Evolutionary conservation across 768 basidiomycete genomes (phyloP).

Genomic region (Inosperma sp.): DNA sequence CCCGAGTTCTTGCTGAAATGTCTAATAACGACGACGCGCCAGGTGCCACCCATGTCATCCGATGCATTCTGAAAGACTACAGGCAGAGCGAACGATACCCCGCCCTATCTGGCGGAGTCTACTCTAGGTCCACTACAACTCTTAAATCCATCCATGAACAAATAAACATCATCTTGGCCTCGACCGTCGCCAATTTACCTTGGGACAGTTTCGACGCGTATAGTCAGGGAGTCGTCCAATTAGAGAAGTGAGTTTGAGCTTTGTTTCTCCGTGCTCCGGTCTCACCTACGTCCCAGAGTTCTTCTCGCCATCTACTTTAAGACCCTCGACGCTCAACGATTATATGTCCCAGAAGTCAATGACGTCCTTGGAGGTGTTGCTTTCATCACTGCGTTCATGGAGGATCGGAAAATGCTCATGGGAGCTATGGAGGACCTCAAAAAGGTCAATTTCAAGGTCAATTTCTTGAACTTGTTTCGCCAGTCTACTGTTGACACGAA

Average conservation of each 20-base stretch:
- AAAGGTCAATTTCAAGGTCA: conserved; percentile 8
- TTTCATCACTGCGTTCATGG: conserved; percentile 16
- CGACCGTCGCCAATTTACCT: too few species aligned
- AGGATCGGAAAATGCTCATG: conserved; percentile 13
- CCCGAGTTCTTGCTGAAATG: too few species aligned
- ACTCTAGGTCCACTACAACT: too few species aligned
- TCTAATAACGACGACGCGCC: too few species aligned
- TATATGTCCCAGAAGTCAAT: conserved; percentile 4
- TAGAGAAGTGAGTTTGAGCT: conserved; percentile 16
- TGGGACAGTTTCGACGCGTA: conserved; percentile 18
- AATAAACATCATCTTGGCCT: too few species aligned
- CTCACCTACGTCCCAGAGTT: conserved; percentile 2
- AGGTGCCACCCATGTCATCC: too few species aligned
- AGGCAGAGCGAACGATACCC: too few species aligned
- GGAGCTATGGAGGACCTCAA: conserved; percentile 8
- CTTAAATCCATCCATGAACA: too few species aligned
- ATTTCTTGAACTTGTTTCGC: background rate
- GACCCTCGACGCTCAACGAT: background rate
- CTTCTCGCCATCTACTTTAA: conserved; percentile 11
- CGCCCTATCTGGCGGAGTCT: too few species aligned
- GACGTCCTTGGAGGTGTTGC: conserved; percentile 11
- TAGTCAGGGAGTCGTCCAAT: conserved; percentile 17
- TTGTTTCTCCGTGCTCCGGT: background rate
- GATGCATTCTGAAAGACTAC: too few species aligned
- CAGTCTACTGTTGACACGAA: background rate